phyloP scores from a whole-genome alignment of 2,329 filamentous ascomycete species.

The Fusarium compactum region DNA sequence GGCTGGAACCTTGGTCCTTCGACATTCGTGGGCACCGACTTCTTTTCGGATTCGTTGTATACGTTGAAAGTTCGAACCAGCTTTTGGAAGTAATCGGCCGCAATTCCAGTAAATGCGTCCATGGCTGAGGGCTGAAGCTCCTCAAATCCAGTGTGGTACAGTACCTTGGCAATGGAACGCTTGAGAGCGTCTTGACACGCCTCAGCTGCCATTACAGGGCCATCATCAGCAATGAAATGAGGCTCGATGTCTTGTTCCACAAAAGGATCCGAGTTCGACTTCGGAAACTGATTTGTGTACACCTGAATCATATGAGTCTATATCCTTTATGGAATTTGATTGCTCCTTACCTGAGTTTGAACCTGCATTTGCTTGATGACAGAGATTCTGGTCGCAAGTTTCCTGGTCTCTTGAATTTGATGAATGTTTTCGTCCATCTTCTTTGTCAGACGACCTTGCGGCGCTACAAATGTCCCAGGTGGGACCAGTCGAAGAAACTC shows the following conservation, averaged over 20 bases:
- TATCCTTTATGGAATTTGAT: neutral
- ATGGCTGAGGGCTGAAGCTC: constrained; percentile 96
- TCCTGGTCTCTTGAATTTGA: constrained; percentile 96
- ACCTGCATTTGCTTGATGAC: constrained; percentile 99
- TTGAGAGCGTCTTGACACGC: constrained; percentile 87
- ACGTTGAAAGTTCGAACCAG: constrained; percentile 82
- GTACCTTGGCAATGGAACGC: constrained; percentile 91
- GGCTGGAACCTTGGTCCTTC: constrained; percentile 65
- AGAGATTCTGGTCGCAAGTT: constrained; percentile 94
- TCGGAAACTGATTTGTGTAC: constrained; percentile 98
- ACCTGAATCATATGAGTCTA: constrained; percentile 65
- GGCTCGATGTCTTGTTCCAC: constrained; percentile 86
- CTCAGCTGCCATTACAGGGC: constrained; percentile 86
- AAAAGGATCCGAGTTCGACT: constrained; percentile 92
- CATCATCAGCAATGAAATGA: constrained; percentile 90
- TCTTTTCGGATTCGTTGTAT: constrained; percentile 86
- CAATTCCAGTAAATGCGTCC: constrained; percentile 89
- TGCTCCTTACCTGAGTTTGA: constrained; percentile 81
- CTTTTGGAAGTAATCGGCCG: constrained; percentile 89
- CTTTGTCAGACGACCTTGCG: constrained; percentile 77
- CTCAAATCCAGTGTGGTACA: constrained; percentile 96
- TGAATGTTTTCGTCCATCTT: constrained; percentile 92
- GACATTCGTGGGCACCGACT: constrained; percentile 61
- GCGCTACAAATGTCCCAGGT: constrained; percentile 78
- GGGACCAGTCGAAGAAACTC: constrained; percentile 85